Evolutionary conservation across 2,329 filamentous ascomycete genomes (phyloP).

Genomic region (Helotiales sp.): DNA sequence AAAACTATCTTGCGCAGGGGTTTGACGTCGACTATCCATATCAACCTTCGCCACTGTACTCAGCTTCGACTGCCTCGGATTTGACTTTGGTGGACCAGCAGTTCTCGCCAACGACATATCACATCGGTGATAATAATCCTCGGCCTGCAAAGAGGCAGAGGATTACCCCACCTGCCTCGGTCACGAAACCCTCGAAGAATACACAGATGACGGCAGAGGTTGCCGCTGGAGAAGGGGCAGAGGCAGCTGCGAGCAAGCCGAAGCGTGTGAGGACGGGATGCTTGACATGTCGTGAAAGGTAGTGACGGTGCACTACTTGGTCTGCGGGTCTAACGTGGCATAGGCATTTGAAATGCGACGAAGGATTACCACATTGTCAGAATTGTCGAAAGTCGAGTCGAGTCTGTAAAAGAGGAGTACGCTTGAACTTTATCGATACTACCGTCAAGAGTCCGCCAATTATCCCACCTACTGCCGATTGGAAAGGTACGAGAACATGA

Average conservation of each 20-base stretch:
- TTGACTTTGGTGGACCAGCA: conserved; percentile 32
- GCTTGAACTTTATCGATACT: conserved; percentile 89
- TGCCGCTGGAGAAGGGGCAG: conserved; percentile 15
- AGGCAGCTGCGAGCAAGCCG: conserved; percentile 53
- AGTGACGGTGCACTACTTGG: background rate
- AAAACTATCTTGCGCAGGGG: conserved; percentile 31
- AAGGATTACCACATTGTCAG: conserved; percentile 60
- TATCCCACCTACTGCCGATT: conserved; percentile 62
- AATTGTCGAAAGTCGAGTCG: conserved; percentile 90
- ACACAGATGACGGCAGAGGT: conserved; percentile 29
- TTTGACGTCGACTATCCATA: conserved; percentile 31
- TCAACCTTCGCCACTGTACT: conserved; percentile 31
- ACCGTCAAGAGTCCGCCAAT: conserved; percentile 67
- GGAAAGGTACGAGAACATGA: conserved; percentile 50
- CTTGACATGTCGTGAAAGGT: conserved; percentile 80
- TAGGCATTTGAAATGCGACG: conserved; percentile 83
- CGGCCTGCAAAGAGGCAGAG: conserved; percentile 26
- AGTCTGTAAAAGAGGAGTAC: conserved; percentile 80
- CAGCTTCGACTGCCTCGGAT: conserved; percentile 31
- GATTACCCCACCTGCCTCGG: conserved; percentile 16
- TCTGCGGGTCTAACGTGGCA: background rate
- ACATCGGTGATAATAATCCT: conserved; percentile 23
- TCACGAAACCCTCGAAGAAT: conserved; percentile 19
- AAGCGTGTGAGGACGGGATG: conserved; percentile 88
- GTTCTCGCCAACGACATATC: conserved; percentile 26